These are phyloP conservation scores for Penicillium sp. DNA, from an alignment of 2,329 filamentous ascomycete species.

Conservation along the genomic window DNA sequence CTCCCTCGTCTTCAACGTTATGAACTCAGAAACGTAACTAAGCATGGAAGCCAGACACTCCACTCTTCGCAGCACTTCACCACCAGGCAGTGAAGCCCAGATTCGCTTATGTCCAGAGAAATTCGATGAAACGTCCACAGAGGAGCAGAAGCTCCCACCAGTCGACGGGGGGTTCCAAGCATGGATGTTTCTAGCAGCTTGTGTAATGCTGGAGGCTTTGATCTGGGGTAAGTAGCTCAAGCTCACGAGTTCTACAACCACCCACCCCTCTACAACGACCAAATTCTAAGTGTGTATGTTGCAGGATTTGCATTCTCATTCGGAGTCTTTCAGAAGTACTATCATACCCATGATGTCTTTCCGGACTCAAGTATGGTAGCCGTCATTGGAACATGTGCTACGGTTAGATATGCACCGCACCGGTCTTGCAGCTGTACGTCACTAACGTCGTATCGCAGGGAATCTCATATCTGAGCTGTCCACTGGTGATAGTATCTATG, in stretches of 20 bases:
- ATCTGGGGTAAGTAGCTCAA: conserved; percentile 50
- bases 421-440: not conserved
- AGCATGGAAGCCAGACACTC: conserved; percentile 5
- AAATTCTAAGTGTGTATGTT: not conserved
- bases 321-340: conserved; percentile 37
- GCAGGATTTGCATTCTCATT: conserved; percentile 26
- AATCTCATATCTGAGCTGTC: conserved; percentile 26
- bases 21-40: not conserved
- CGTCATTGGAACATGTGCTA: conserved; percentile 34
- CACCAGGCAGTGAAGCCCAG: conserved; percentile 6
- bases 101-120: conserved; percentile 9
- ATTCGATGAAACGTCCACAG: not conserved
- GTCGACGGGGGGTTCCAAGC: conserved; percentile 41
- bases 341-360: conserved; percentile 27
- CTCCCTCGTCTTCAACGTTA: not conserved
- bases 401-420: conserved; percentile 12
- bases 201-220: conserved; percentile 52
- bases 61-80: conserved; percentile 2
- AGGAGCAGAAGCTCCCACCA: conserved; percentile 25
- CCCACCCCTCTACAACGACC: too few species aligned
- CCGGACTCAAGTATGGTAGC: conserved; percentile 26
- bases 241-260: too few species aligned
- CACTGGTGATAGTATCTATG: conserved; percentile 20
- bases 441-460: conserved; percentile 14
- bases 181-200: conserved; percentile 49